phyloP scores from a whole-genome alignment of 2,329 filamentous ascomycete genomes.

The Incumbomyces delicatus region DNA sequence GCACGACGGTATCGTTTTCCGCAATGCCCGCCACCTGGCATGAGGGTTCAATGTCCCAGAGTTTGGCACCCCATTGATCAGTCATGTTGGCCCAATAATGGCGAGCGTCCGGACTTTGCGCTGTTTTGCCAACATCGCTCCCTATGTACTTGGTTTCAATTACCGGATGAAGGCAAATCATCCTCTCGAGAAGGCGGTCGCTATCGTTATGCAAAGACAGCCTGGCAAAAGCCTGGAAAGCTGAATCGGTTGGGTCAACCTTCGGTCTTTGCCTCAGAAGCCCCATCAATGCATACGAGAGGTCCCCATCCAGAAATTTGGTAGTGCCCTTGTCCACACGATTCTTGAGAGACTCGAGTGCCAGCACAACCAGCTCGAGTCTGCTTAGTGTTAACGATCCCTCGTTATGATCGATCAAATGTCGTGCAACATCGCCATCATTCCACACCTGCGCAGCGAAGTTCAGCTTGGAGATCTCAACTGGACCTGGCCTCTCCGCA shows the following conservation, averaged over 20 bases:
- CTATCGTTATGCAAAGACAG: conserved; percentile 39
- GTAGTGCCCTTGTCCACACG: conserved; percentile 24
- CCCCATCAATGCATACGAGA: conserved; percentile 40
- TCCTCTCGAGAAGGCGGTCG: conserved; percentile 35
- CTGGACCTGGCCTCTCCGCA: conserved; percentile 18
- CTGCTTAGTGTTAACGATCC: conserved; percentile 31
- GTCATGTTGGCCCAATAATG: conserved; percentile 10
- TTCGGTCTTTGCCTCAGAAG: conserved; percentile 32
- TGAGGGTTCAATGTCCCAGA: conserved; percentile 38
- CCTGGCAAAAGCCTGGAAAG: conserved; percentile 40
- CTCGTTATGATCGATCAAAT: conserved; percentile 40
- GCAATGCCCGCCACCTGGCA: conserved; percentile 34
- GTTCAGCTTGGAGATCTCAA: conserved; percentile 30
- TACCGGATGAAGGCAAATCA: conserved; percentile 31
- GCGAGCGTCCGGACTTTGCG: conserved; percentile 9
- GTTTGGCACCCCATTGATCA: conserved; percentile 33
- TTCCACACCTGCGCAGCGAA: conserved; percentile 33
- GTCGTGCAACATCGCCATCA: conserved; percentile 29
- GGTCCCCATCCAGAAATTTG: conserved; percentile 31
- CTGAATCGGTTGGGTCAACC: conserved; percentile 31
- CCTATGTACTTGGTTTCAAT: conserved; percentile 36
- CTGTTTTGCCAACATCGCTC: conserved; percentile 23
- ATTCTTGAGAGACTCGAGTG: conserved; percentile 33
- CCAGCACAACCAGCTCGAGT: conserved; percentile 34
- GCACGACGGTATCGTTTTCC: conserved; percentile 34